Conservation (phyloP, 768 basidiomycete genomes). For the Termitomyces titanicus region DNA sequence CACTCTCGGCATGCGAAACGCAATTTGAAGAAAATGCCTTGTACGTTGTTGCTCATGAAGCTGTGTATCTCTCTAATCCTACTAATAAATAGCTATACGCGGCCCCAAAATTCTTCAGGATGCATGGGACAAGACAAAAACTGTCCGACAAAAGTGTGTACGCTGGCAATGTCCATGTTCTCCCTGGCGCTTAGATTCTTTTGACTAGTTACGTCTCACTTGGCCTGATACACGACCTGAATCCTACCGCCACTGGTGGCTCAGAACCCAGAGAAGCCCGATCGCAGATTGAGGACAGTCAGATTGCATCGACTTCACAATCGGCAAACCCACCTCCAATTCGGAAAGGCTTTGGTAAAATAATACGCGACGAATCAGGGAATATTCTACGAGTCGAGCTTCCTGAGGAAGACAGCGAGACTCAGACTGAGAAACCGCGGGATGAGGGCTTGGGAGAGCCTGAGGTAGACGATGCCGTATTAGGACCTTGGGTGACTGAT, state of each 20-base stretch:
- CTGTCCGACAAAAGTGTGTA: conserved; percentile 87
- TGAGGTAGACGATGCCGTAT: conserved; percentile 27
- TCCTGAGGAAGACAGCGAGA: conserved; percentile 48
- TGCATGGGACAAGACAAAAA: conserved; percentile 85
- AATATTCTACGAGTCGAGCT: conserved; percentile 71
- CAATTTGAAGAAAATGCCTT: conserved; percentile 73
- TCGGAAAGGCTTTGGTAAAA: conserved; percentile 72
- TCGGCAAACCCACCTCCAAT: conserved; percentile 22
- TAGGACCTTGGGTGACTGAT: conserved; percentile 37
- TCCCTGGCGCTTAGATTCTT: neutral
- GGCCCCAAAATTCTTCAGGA: conserved; percentile 80
- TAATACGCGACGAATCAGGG: conserved; percentile 76
- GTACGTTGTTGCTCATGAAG: conserved; percentile 29
- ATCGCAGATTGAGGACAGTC: conserved; percentile 7
- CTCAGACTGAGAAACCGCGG: conserved; percentile 20
- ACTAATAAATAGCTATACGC: conserved; percentile 53
- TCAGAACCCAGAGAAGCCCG: conserved; percentile 40
- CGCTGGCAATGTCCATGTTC: neutral
- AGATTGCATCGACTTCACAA: conserved; percentile 14
- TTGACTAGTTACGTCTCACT: conserved; percentile 65
- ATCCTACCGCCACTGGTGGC: conserved; percentile 68
- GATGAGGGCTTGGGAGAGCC: conserved; percentile 41
- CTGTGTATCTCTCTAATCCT: neutral
- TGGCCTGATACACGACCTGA: conserved; percentile 67
- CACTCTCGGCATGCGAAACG: conserved; percentile 74